Percentiles rank a stretch among this genome's conserved stretches.
Evolutionary conservation across 2,329 filamentous ascomycete species (phyloP).

Genomic region (Xylaria sp.): DNA sequence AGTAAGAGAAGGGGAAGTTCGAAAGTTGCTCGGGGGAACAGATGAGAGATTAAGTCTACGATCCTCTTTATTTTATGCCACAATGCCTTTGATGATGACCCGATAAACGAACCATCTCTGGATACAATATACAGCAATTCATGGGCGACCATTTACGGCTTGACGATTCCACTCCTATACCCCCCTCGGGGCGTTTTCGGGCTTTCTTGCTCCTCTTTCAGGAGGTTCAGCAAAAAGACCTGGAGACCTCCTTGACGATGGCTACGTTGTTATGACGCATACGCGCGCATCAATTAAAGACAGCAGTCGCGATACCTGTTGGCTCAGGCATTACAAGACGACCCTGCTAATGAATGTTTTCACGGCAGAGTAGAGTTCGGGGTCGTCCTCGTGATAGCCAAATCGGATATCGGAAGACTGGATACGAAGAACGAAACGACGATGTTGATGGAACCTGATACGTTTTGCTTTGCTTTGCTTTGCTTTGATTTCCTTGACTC

Average conservation of each 20-base stretch:
- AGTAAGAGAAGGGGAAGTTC: constrained; percentile 12
- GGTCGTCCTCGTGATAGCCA: constrained; percentile 39
- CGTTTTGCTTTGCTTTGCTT: constrained; percentile 20
- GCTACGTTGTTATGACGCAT: constrained; percentile 54
- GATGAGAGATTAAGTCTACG: constrained; percentile 40
- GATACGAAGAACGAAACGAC: constrained; percentile 50
- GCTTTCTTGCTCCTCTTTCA: constrained; percentile 39
- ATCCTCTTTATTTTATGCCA: constrained; percentile 44
- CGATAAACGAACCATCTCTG: constrained; percentile 49
- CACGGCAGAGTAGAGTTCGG: constrained; percentile 40
- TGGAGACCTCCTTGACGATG: constrained; percentile 50
- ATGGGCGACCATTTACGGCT: constrained; percentile 54
- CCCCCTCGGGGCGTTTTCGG: constrained; percentile 48
- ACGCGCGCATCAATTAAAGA: constrained; percentile 52
- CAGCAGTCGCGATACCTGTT: constrained; percentile 46
- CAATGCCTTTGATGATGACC: constrained; percentile 50
- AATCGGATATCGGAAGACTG: constrained; percentile 43
- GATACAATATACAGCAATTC: constrained; percentile 52
- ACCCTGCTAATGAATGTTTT: constrained; percentile 46
- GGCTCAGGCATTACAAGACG: constrained; percentile 36
- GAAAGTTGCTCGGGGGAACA: constrained; percentile 21
- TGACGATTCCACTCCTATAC: constrained; percentile 52
- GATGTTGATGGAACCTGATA: constrained; percentile 43
- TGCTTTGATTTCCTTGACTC: constrained; percentile 19
- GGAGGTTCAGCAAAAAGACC: constrained; percentile 38